Evolutionary conservation across 148 eudicot species (phyloP).

Genomic region (Heliosperma pusillum): DNA sequence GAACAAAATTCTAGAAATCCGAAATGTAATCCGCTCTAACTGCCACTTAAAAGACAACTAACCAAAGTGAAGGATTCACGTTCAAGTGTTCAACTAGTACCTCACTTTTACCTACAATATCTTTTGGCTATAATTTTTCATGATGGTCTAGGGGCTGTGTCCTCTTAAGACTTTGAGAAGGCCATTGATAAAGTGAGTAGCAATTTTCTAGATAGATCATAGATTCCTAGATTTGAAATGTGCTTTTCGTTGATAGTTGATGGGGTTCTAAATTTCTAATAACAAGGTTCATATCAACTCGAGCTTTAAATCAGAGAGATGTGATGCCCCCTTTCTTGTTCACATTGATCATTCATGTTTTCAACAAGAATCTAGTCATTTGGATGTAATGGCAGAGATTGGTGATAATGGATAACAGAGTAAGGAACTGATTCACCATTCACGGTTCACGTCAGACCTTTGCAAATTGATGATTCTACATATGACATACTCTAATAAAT

Average conservation of each 20-base stretch:
- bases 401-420: background rate
- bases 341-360: background rate
- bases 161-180: too few relatives aligned
- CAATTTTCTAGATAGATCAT: too few relatives aligned
- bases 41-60: too few relatives aligned
- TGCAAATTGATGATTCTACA: background rate
- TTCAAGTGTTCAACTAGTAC: too few relatives aligned
- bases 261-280: too few relatives aligned
- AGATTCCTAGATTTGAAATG: background rate
- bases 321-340: background rate
- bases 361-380: background rate
- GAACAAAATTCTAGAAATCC: background rate
- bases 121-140: too few relatives aligned
- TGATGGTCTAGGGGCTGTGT: too few relatives aligned
- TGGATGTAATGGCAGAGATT: background rate
- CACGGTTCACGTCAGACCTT: background rate
- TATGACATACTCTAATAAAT: background rate
- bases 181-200: too few relatives aligned
- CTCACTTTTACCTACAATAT: too few relatives aligned
- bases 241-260: background rate
- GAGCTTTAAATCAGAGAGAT: background rate
- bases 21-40: background rate
- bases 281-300: too few relatives aligned
- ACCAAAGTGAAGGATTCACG: too few relatives aligned
- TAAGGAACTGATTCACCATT: too few relatives aligned